Percentiles rank a stretch among this genome's conserved stretches.
Conservation (phyloP, 169 alveolate species). For the Plasmodium vivax region DNA sequence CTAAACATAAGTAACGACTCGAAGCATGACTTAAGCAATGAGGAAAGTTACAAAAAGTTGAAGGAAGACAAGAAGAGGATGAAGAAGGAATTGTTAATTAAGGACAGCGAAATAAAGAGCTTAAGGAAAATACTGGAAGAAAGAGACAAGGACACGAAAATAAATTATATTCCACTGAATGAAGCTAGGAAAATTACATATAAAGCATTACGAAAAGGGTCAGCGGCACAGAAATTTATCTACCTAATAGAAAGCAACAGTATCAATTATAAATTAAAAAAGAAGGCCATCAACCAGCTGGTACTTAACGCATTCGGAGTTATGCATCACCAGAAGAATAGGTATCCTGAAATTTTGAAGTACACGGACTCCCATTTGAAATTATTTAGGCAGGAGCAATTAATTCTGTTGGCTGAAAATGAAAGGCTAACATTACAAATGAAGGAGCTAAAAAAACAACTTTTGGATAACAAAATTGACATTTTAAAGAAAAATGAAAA, state of each 20-base stretch:
- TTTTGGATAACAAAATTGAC: constrained; percentile 68
- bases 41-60: constrained; percentile 36
- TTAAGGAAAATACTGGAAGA: constrained; percentile 62
- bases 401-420: constrained; percentile 84
- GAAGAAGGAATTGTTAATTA: constrained; percentile 43
- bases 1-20: not conserved
- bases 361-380: constrained; percentile 83
- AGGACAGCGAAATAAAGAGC: constrained; percentile 47
- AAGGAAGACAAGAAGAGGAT: constrained; percentile 67
- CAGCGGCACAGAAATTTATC: constrained; percentile 81
- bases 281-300: constrained; percentile 76
- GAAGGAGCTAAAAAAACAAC: constrained; percentile 78
- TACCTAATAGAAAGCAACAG: constrained; percentile 77
- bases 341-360: constrained; percentile 68
- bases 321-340: constrained; percentile 31
- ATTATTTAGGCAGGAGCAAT: constrained; percentile 85
- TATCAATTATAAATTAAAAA: constrained; percentile 70
- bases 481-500: constrained; percentile 42
- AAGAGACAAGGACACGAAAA: constrained; percentile 26
- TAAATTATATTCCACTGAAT: constrained; percentile 35
- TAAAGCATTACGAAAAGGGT: constrained; percentile 82
- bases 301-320: constrained; percentile 78
- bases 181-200: constrained; percentile 79
- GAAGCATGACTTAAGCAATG: constrained; percentile 25
- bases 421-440: constrained; percentile 82